These are phyloP conservation scores for Colletotrichum lini DNA, from an alignment of 2,329 filamentous ascomycete genomes.

Conservation along the genomic window DNA sequence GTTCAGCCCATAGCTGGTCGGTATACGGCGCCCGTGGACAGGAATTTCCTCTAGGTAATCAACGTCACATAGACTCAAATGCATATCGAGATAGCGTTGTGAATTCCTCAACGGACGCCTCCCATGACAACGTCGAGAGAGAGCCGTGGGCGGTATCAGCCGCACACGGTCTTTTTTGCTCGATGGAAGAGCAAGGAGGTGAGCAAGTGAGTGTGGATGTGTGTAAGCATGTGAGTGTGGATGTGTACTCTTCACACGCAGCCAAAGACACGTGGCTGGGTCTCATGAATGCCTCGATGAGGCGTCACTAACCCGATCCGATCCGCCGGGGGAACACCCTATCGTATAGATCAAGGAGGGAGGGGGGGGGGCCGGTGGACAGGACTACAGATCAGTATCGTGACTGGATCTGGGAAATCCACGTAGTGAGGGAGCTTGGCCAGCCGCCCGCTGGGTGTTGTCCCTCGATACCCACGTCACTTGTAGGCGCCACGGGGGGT, in stretches of 20 bases:
- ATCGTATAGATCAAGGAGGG: no score
- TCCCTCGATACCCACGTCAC: no score
- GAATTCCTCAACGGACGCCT: slow-evolving; percentile 2
- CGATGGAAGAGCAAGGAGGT: no score
- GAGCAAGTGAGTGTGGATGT: background rate
- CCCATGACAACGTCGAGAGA: background rate
- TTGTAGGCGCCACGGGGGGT: no score
- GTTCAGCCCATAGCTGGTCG: background rate
- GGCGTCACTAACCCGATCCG: background rate
- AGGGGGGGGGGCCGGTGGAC: no score
- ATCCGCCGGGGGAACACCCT: background rate
- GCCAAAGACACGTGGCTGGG: background rate
- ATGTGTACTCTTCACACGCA: background rate
- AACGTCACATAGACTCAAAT: slow-evolving; percentile 13
- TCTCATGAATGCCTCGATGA: background rate
- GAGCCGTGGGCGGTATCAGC: background rate
- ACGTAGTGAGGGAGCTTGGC: no score
- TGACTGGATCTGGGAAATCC: no score
- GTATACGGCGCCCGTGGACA: background rate
- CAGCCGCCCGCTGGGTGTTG: no score
- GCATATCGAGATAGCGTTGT: slow-evolving; percentile 11
- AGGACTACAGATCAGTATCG: no score
- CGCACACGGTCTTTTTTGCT: background rate
- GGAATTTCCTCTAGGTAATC: slow-evolving; percentile 4
- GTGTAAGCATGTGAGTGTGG: background rate